Evolutionary conservation across 352 stramenopile genomes (phyloP), one percentile per base, ranked within the genome.

Genomic region (Globisporangium camurandrum): DNA sequence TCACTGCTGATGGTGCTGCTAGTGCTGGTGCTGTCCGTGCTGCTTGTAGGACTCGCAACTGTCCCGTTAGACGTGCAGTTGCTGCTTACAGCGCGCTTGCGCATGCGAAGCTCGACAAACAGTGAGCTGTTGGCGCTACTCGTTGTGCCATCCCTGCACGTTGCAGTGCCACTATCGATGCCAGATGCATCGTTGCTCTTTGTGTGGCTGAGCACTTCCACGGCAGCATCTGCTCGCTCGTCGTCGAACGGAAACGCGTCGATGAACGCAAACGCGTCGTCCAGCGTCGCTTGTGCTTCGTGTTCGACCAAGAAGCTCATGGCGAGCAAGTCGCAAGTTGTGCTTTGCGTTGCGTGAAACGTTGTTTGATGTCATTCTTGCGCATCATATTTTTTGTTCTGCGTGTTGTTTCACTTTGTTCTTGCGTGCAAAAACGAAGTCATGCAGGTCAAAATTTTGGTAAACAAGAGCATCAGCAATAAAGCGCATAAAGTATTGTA

Each of bases 271-370:
- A 54, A 38, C 14, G 48, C 39, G 19, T 54, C 48, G 2, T 24
- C 48, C 2, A 54, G 39, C n/a, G 37, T 46, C 24, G 22, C 48
- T 20, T 54, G 48, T 26, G 19, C 31, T 2, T 54, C 37, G 8
- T 54, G 33, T 2, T 54, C 48, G 36, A 5, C 17, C 20, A 54
- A 36, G 48, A 54, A 54, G 39, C 38, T 54, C 48, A 54, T 54
- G 14, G 46, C 20, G 0, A n/a, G 9, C 17, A 10, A n/a, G 4
- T 22, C 12, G 36, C 36, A 41, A 11, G n/a, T 17, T 41, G 36
- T n/a, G 34, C 36, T 41, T 19, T 20, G 4, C 16, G 1, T 20
- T 22, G 12, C 22, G 36, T 12, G 33, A 20, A 20, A 12, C 3
- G 12, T 37, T 14, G 31, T 37, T 4, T 37, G 10, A 14, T 37